Percentiles rank a stretch among this genome's conserved stretches.
phyloP scores from a whole-genome alignment of 495 filamentous ascomycete genomes.

The Annulohypoxylon moriforme region DNA sequence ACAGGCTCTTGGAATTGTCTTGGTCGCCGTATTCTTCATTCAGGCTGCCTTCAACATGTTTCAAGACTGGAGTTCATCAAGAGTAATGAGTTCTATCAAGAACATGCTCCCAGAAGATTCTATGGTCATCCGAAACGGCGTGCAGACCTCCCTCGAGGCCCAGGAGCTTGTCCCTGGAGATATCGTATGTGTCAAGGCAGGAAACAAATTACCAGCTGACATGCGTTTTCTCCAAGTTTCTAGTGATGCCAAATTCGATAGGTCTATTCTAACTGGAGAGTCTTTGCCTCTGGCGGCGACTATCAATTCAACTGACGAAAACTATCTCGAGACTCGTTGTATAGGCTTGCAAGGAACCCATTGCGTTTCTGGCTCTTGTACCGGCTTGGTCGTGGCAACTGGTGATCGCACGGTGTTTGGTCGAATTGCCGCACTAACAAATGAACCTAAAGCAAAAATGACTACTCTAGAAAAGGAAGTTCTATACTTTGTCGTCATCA shows the following conservation, averaged over 20 bases:
- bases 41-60: constrained; percentile 77
- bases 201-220: constrained; percentile 77
- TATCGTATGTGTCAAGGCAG: constrained; percentile 69
- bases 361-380: constrained; percentile 72
- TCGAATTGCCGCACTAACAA: constrained; percentile 74
- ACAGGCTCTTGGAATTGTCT: constrained; percentile 70
- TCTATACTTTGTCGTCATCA: constrained; percentile 72
- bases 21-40: constrained; percentile 71
- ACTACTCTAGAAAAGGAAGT: constrained; percentile 78
- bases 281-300: constrained; percentile 70
- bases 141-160: constrained; percentile 59
- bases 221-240: constrained; percentile 72
- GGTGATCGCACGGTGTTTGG: constrained; percentile 73
- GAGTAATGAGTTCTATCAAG: constrained; percentile 74
- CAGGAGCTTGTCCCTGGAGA: constrained; percentile 76
- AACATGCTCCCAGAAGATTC: constrained; percentile 76
- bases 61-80: constrained; percentile 70
- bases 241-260: constrained; percentile 76
- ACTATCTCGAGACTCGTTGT: constrained; percentile 78
- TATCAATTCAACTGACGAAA: constrained; percentile 70
- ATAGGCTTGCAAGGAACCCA: constrained; percentile 80
- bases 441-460: constrained; percentile 67
- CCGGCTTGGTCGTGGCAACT: constrained; percentile 69
- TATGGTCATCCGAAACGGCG: constrained; percentile 68
- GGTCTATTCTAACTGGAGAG: constrained; percentile 74